Percentiles rank a stretch among this genome's conserved stretches.
Evolutionary conservation across 164 flowering plant genomes (phyloP).

Genomic region (Litsea cubeba): DNA sequence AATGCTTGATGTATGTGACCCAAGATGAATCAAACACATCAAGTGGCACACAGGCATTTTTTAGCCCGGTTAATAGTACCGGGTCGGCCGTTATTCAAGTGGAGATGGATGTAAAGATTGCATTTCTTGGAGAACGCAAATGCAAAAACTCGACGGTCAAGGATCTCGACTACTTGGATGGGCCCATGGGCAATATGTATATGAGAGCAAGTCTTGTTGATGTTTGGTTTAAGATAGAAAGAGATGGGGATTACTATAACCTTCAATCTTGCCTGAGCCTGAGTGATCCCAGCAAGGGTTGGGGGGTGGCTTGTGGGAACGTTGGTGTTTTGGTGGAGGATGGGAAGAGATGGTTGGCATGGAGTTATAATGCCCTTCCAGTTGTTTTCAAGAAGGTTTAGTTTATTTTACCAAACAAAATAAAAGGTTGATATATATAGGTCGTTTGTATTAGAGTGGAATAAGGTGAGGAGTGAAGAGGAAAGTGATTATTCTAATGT

Average conservation of each 20-base stretch:
- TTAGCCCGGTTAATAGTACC: neutral
- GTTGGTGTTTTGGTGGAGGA: constrained; percentile 11
- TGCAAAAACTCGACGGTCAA: constrained; percentile 22
- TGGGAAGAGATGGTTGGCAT: constrained; percentile 18
- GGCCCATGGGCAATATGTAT: constrained; percentile 13
- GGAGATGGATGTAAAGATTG: constrained; percentile 15
- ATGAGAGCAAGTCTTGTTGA: constrained; percentile 7
- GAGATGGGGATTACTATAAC: constrained; percentile 16
- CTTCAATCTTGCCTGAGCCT: constrained; percentile 16
- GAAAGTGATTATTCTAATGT: too few relatives aligned
- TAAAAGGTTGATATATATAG: neutral
- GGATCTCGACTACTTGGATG: constrained; percentile 13
- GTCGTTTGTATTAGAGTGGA: too few relatives aligned
- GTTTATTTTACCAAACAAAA: neutral
- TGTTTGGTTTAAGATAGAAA: constrained; percentile 29
- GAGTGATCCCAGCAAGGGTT: constrained; percentile 5
- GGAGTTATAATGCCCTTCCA: constrained; percentile 3
- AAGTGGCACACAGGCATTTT: constrained; percentile 15
- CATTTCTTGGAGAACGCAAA: constrained; percentile 17
- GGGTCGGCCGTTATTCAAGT: neutral
- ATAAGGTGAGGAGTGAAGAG: too few relatives aligned
- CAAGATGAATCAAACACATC: constrained; percentile 11
- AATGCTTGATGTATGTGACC: constrained; percentile 17
- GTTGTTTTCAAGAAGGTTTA: constrained; percentile 15
- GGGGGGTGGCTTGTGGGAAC: constrained; percentile 10